Evolutionary conservation across 2,329 filamentous ascomycete genomes (phyloP), one percentile per base, ranked within the genome.

Genomic region (Colletotrichum magnum): DNA sequence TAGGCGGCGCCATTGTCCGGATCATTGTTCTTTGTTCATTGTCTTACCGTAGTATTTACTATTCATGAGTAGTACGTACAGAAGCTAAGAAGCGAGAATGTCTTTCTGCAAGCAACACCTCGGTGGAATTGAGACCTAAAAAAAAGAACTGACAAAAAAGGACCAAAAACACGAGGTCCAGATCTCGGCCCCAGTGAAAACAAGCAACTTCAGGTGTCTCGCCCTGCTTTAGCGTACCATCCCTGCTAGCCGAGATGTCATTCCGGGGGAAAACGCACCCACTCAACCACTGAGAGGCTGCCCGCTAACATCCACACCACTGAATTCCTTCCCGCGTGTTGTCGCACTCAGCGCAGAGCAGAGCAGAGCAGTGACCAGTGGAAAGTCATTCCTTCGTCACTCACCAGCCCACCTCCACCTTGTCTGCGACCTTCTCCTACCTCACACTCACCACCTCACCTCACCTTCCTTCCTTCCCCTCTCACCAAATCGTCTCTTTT

Each of bases 171-270:
- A 41, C 48, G 32, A 58, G 61, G 45, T 58, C 53, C 43, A n/a
- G 43, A 3, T 13, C 12, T 32, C 51, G 59, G 36, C n/a, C 21
- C 26, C 24, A 12, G 28, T 43, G 26, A 26, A 64, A 68, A 64
- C 53, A 64, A 64, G 60, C 60, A 58, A 28, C 21, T 43, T 58
- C 47, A 41, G 50, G n/a, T 53, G 41, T 57, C 61, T 65, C 48
- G 6, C 41, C 41, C 41, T 43, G 10, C 16, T 18, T n/a, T 26
- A 48, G 28, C 9, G 32, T 41, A 21, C 45, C 16, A 36, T 36
- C 59, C 57, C 58, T 64, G 60, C 47, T 64, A 45, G 39, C 60
- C 39, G 47, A 63, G 52, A 53, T 64, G 15, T n/a, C 16, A n/a
- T 43, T 43, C 41, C 41, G 41, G 41, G 32, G 41, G 41, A 43